Percentiles rank a stretch among this genome's conserved stretches.
phyloP scores from a whole-genome alignment of 352 stramenopile genomes.

The Pythium dissimile region DNA sequence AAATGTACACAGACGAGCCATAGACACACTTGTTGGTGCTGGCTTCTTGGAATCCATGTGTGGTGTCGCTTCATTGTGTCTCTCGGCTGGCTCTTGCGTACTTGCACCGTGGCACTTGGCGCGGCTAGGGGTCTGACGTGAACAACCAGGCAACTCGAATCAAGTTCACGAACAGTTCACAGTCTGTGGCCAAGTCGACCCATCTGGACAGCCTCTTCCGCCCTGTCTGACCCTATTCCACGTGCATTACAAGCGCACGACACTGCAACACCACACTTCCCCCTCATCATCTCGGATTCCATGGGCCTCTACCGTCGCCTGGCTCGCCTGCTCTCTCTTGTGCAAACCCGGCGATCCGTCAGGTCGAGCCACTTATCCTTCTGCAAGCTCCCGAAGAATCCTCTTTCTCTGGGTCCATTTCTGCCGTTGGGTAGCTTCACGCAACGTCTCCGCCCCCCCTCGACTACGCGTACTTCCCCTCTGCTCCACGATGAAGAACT shows the following conservation, averaged over 20 bases:
- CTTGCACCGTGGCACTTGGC: too few species aligned
- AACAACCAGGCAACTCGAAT: too few species aligned
- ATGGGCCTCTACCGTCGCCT: background rate
- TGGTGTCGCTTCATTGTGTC: too few species aligned
- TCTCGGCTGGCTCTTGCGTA: too few species aligned
- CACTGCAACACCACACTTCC: background rate
- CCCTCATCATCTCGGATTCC: too few species aligned
- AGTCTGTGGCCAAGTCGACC: too few species aligned
- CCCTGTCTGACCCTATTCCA: background rate
- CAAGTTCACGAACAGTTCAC: too few species aligned
- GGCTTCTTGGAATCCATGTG: too few species aligned
- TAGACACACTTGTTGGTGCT: too few species aligned
- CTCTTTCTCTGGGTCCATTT: background rate
- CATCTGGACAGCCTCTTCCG: background rate
- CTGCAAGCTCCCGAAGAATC: constrained; percentile 16
- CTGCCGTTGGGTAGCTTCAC: constrained; percentile 13
- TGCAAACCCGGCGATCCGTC: background rate
- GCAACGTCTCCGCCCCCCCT: background rate
- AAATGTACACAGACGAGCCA: too few species aligned
- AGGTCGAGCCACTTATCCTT: constrained; percentile 17
- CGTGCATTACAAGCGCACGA: background rate
- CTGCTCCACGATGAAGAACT: constrained; percentile 34
- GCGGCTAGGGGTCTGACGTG: too few species aligned
- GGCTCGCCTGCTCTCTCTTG: background rate
- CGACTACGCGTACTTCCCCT: constrained; percentile 8